phyloP scores from a whole-genome alignment of 1,284 basidiomycete species.

The Tylopilus sp. region DNA sequence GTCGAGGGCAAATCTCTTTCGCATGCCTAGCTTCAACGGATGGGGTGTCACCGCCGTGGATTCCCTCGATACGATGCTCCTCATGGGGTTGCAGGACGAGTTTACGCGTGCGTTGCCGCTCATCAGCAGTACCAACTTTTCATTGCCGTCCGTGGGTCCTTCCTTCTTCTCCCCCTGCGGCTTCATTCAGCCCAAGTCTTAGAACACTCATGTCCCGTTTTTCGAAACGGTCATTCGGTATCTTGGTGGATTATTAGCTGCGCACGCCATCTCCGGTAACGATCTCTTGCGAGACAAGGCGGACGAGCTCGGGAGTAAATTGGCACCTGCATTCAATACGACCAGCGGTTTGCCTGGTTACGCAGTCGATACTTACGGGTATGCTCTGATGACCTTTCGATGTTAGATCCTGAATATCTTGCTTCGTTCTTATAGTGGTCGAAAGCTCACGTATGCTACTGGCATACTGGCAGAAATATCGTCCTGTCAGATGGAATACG shows the following conservation, averaged over 20 bases:
- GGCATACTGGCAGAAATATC: slow-evolving; percentile 53
- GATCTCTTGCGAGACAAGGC: slow-evolving; percentile 46
- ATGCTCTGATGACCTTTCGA: slow-evolving; percentile 11
- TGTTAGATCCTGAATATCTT: neutral
- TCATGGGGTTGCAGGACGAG: slow-evolving; percentile 79
- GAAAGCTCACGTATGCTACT: neutral
- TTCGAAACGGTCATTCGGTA: slow-evolving; percentile 88
- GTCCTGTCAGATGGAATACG: slow-evolving; percentile 54
- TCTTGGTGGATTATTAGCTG: slow-evolving; percentile 77
- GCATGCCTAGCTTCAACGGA: slow-evolving; percentile 57
- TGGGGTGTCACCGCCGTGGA: slow-evolving; percentile 86
- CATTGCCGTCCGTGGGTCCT: slow-evolving; percentile 34
- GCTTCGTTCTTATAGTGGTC: slow-evolving; percentile 3
- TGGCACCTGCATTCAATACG: slow-evolving; percentile 52
- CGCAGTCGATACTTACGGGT: slow-evolving; percentile 46
- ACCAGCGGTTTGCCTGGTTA: slow-evolving; percentile 46
- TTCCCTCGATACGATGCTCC: slow-evolving; percentile 80
- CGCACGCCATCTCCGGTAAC: slow-evolving; percentile 65
- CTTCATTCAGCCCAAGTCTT: neutral
- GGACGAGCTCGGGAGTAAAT: slow-evolving; percentile 45
- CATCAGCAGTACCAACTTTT: slow-evolving; percentile 63
- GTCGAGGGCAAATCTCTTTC: neutral
- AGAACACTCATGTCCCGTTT: slow-evolving; percentile 47
- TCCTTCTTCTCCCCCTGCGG: neutral
- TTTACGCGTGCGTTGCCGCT: slow-evolving; percentile 67